Evolutionary conservation across 257 asterid genomes (phyloP).

Genomic region (Solanum chaucha): DNA sequence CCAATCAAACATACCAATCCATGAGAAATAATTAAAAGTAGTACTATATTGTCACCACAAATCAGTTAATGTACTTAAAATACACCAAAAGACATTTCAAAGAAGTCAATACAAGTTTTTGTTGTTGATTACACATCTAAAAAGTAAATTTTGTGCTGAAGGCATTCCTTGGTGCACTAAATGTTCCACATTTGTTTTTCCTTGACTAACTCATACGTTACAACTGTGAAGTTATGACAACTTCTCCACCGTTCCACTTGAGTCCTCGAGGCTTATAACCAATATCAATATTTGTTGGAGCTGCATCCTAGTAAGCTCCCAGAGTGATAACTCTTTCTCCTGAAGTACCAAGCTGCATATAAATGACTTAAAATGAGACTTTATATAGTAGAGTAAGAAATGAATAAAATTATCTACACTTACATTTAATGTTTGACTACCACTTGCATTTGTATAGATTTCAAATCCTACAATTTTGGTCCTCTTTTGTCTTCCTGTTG

Average conservation of each 20-base stretch:
- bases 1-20: background rate
- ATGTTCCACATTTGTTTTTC: no score
- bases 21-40: no score
- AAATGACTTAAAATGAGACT: background rate
- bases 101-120: background rate
- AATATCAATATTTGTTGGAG: background rate
- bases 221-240: background rate
- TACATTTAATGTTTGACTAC: background rate
- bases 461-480: no score
- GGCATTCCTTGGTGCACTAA: background rate
- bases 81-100: background rate
- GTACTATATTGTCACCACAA: background rate
- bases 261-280: background rate
- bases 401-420: background rate
- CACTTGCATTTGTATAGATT: no score
- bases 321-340: background rate
- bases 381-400: background rate
- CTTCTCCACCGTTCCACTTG: background rate
- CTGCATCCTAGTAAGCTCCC: background rate
- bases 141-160: no score
- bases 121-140: background rate
- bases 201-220: background rate
- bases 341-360: background rate
- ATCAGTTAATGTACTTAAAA: background rate
- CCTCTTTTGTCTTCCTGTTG: background rate